A percentile compares a stretch with the other conserved stretches of the same genome.
These are phyloP conservation scores for Paramecium pentaurelia DNA, from an alignment of 73 alveolate genomes.

Conservation along the genomic window DNA sequence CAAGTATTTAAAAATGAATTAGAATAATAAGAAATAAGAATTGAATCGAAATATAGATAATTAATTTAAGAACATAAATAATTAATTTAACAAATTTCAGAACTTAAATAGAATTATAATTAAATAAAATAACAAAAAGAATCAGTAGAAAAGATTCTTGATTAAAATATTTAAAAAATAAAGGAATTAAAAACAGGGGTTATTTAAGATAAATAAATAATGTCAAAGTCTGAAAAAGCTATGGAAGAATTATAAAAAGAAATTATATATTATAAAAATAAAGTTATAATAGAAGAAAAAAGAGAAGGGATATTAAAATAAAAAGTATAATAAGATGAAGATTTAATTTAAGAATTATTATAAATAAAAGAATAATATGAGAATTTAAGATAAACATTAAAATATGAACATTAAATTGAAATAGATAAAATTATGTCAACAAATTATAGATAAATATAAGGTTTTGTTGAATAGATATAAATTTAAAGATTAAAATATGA, in stretches of 20 bases:
- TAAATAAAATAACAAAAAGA: neutral
- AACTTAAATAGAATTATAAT: neutral
- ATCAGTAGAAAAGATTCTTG: neutral
- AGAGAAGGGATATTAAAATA: neutral
- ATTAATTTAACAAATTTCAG: neutral
- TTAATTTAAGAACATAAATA: neutral
- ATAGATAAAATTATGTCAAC: neutral
- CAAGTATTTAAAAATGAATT: neutral
- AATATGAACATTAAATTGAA: neutral
- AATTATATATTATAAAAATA: neutral
- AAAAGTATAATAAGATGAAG: neutral
- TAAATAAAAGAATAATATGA: neutral
- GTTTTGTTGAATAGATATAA: neutral
- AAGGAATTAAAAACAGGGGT: neutral
- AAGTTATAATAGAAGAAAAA: neutral
- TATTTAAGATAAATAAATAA: neutral
- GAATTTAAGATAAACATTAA: neutral
- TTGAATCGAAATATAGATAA: neutral
- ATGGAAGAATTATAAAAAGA: neutral
- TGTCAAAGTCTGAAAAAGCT: neutral
- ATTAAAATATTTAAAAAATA: neutral
- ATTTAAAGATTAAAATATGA: neutral
- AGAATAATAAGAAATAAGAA: neutral
- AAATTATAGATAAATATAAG: neutral
- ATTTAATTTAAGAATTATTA: neutral